These are phyloP conservation scores for Rubia balearica DNA, from an alignment of 305 asterid species.

Conservation along the genomic window DNA sequence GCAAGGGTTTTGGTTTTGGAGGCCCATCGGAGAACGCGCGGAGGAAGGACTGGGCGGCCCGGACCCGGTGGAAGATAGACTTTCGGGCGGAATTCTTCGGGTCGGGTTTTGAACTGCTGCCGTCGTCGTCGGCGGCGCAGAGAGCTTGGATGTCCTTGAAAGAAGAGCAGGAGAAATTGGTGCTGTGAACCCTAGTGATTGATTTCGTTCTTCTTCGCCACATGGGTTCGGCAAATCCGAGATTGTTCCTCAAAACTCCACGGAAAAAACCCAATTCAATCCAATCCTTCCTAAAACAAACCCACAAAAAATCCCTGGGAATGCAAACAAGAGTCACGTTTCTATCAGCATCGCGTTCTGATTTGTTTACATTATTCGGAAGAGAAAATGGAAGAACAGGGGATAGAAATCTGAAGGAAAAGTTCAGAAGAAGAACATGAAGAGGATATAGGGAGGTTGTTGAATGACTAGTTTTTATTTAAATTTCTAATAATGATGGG, in stretches of 20 bases:
- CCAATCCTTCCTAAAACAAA: neutral
- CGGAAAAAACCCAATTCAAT: neutral
- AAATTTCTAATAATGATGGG: neutral
- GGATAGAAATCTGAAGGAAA: neutral
- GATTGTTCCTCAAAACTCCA: neutral
- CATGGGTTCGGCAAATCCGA: conserved; percentile 39
- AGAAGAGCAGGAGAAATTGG: conserved; percentile 59
- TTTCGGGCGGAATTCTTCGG: conserved; percentile 20
- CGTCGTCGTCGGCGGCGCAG: conserved; percentile 19
- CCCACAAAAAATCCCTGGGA: neutral
- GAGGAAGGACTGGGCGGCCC: conserved; percentile 47
- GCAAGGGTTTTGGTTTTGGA: neutral
- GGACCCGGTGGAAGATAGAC: conserved; percentile 66
- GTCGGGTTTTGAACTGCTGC: conserved; percentile 28
- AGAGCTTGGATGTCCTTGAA: conserved; percentile 76
- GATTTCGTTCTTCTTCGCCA: conserved; percentile 72
- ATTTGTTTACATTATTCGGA: neutral
- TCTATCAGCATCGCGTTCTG: neutral
- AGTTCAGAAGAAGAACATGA: neutral
- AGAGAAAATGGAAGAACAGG: neutral
- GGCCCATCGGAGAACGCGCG: conserved; percentile 33
- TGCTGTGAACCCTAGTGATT: conserved; percentile 38
- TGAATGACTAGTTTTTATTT: neutral
- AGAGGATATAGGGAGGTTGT: conserved; percentile 5
- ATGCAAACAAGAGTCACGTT: neutral